A percentile compares a stretch with the other conserved stretches of the same genome.
These are phyloP conservation scores for Mycena albidolilacea DNA, from an alignment of 768 basidiomycete genomes.

Conservation along the genomic window DNA sequence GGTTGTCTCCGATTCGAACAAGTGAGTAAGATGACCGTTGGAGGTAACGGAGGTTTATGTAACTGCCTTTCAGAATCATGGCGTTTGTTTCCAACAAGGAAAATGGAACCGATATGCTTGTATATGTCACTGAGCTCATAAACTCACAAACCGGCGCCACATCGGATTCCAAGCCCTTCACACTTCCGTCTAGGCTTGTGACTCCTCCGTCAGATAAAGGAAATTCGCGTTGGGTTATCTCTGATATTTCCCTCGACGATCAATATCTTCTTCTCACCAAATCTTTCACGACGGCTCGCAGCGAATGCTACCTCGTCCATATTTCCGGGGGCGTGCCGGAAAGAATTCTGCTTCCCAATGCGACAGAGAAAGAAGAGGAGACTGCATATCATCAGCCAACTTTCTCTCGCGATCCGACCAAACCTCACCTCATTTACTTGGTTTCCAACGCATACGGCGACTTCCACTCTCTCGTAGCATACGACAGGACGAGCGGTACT, in stretches of 20 bases:
- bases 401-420: slow-evolving; percentile 51
- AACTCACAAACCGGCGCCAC: slow-evolving; percentile 51
- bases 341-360: slow-evolving; percentile 52
- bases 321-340: slow-evolving; percentile 50
- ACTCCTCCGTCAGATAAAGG: slow-evolving; percentile 50
- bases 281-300: slow-evolving; percentile 46
- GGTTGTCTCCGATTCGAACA: slow-evolving; percentile 53
- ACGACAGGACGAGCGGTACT: slow-evolving; percentile 47
- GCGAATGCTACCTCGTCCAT: slow-evolving; percentile 50
- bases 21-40: slow-evolving; percentile 41
- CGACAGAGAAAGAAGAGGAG: slow-evolving; percentile 48
- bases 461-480: slow-evolving; percentile 53
- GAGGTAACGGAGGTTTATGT: background rate
- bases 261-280: slow-evolving; percentile 53
- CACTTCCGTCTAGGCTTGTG: slow-evolving; percentile 51
- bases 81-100: slow-evolving; percentile 59
- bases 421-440: slow-evolving; percentile 50
- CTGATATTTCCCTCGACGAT: slow-evolving; percentile 56
- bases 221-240: slow-evolving; percentile 49
- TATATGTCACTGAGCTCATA: slow-evolving; percentile 51
- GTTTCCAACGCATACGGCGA: slow-evolving; percentile 57
- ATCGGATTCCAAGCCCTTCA: slow-evolving; percentile 46
- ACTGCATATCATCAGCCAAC: slow-evolving; percentile 37
- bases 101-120: slow-evolving; percentile 54
- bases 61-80: slow-evolving; percentile 47